phyloP scores from a whole-genome alignment of 495 filamentous ascomycete species.

The Xeromyces bisporus region DNA sequence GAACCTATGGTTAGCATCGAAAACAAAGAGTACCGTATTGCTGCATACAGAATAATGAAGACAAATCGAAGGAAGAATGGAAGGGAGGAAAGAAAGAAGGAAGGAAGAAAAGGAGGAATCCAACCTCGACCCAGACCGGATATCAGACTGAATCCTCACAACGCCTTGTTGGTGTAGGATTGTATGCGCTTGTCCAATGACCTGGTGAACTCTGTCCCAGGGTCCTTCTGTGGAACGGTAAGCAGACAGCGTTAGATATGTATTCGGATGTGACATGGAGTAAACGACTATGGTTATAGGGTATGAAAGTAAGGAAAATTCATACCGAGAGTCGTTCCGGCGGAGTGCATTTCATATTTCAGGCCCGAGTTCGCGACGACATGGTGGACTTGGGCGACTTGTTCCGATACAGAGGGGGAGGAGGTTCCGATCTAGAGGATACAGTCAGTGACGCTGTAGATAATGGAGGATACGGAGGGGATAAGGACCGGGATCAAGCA shows the following conservation, averaged over 20 bases:
- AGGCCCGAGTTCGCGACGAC: slow-evolving; percentile 64
- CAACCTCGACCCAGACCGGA: slow-evolving; percentile 69
- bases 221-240: slow-evolving; percentile 67
- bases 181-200: slow-evolving; percentile 82
- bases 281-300: neutral
- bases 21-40: too few relatives aligned
- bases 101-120: neutral
- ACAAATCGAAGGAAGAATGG: too few relatives aligned
- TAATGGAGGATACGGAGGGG: neutral
- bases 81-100: neutral
- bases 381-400: slow-evolving; percentile 81
- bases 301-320: slow-evolving; percentile 1
- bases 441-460: slow-evolving; percentile 25
- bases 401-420: slow-evolving; percentile 63
- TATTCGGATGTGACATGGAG: neutral
- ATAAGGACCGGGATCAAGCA: slow-evolving; percentile 61
- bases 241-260: neutral
- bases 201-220: slow-evolving; percentile 76
- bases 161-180: slow-evolving; percentile 70
- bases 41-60: too few relatives aligned
- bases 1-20: too few relatives aligned
- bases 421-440: slow-evolving; percentile 55
- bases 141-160: slow-evolving; percentile 73
- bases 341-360: slow-evolving; percentile 76
- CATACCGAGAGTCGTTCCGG: slow-evolving; percentile 80